Percentiles rank a stretch among this genome's conserved stretches.
Conservation (phyloP, 805 yeast genomes). For the Schwanniomyces polymorphus region DNA sequence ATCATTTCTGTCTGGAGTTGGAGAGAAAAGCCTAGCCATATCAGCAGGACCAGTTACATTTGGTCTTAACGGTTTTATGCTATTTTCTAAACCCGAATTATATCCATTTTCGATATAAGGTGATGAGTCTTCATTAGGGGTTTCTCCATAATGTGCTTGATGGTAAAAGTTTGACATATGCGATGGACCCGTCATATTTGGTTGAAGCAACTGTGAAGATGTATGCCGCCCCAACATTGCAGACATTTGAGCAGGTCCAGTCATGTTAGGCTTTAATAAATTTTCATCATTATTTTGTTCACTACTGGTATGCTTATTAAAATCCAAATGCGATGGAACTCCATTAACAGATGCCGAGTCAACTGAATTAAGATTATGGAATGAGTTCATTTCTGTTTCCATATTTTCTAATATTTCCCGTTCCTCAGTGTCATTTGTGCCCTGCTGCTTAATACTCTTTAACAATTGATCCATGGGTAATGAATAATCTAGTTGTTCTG, state of each 20-base stretch:
- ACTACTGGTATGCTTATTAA: conserved; percentile 18
- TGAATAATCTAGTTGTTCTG: conserved; percentile 50
- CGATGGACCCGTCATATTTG: conserved; percentile 46
- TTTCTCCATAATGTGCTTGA: neutral
- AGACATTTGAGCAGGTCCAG: conserved; percentile 47
- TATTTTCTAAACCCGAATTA: conserved; percentile 3
- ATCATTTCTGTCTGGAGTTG: conserved; percentile 7
- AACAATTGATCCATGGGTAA: conserved; percentile 79
- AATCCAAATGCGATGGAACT: conserved; percentile 56
- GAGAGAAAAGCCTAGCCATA: conserved; percentile 32
- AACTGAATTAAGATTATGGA: conserved; percentile 68
- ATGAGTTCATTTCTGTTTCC: conserved; percentile 67
- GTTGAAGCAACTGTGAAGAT: conserved; percentile 23
- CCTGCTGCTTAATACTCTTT: conserved; percentile 32
- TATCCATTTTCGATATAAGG: conserved; percentile 7
- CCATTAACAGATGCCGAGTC: conserved; percentile 77
- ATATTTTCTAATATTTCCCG: conserved; percentile 70
- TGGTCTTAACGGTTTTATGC: conserved; percentile 18
- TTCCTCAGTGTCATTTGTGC: conserved; percentile 54
- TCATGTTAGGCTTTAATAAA: conserved; percentile 42
- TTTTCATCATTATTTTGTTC: conserved; percentile 6
- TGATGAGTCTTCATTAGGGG: neutral
- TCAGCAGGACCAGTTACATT: conserved; percentile 33
- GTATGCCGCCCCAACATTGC: conserved; percentile 25
- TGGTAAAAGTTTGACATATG: conserved; percentile 32